A percentile compares a stretch with the other conserved stretches of the same genome.
These are phyloP conservation scores for Phyllosticta ampelicida DNA, from an alignment of 2,329 filamentous ascomycete genomes.

Conservation along the genomic window DNA sequence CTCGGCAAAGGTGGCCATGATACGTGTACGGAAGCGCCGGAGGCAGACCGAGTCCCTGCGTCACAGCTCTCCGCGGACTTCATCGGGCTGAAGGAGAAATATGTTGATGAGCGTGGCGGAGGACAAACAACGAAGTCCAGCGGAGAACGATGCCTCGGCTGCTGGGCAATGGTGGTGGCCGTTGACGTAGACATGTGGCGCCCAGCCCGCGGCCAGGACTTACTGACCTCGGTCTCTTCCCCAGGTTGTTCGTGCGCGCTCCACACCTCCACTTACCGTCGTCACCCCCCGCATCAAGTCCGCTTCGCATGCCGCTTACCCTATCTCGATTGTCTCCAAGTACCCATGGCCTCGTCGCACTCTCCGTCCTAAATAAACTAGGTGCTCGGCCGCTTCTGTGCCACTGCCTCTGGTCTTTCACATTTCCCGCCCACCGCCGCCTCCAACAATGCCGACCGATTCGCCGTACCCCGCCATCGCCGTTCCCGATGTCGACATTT, in stretches of 20 bases:
- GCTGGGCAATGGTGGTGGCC: neutral
- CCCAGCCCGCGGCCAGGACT: neutral
- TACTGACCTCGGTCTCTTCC: neutral
- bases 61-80: neutral
- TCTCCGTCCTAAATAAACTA: neutral
- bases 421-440: neutral
- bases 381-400: neutral
- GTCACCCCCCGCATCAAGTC: neutral
- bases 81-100: neutral
- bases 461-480: constrained; percentile 55
- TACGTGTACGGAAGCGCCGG: constrained; percentile 6
- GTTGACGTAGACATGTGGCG: neutral
- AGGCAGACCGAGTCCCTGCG: neutral
- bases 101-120: neutral
- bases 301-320: neutral
- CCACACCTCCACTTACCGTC: neutral
- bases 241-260: constrained; percentile 1
- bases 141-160: constrained; percentile 1
- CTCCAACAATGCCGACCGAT: constrained; percentile 53
- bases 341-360: constrained; percentile 1
- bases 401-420: neutral
- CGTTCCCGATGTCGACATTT: constrained; percentile 67
- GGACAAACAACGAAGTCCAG: neutral
- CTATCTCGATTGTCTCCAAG: neutral
- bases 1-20: constrained; percentile 32